Evolutionary conservation across 495 filamentous ascomycete species (phyloP).

Genomic region (Aspergillus bridgeri): DNA sequence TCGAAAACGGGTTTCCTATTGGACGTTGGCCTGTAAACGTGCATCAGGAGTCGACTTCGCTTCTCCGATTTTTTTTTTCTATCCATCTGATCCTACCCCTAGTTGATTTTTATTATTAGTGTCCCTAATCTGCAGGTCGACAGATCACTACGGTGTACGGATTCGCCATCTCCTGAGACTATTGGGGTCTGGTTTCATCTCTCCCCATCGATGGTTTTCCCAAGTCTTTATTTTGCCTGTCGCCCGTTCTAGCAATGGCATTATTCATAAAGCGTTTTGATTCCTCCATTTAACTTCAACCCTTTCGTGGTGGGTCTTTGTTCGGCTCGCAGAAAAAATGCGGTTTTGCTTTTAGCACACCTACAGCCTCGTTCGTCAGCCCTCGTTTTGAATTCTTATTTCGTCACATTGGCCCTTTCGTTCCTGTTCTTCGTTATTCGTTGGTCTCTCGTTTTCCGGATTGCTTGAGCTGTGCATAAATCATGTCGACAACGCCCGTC

Average conservation of each 20-base stretch:
- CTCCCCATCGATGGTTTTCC: background rate
- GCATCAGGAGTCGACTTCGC: background rate
- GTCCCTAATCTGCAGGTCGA: background rate
- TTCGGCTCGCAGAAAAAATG: background rate
- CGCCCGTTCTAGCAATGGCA: background rate
- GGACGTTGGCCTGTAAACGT: background rate
- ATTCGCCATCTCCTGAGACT: background rate
- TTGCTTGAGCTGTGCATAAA: background rate
- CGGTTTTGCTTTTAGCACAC: background rate
- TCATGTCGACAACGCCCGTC: constrained; percentile 30
- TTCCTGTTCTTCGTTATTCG: background rate
- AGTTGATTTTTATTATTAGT: background rate
- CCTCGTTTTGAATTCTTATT: background rate
- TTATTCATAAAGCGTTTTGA: background rate
- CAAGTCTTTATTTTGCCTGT: background rate
- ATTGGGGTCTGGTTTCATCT: background rate
- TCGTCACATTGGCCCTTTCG: background rate
- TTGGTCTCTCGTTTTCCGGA: background rate
- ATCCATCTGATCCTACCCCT: too few species aligned
- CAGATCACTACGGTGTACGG: background rate
- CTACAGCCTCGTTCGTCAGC: background rate
- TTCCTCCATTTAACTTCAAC: background rate
- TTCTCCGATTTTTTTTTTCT: background rate
- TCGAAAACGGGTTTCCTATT: background rate
- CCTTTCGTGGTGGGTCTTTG: background rate